Conservation (phyloP, 441 rosid species). For the Flueggea neowawraea region DNA sequence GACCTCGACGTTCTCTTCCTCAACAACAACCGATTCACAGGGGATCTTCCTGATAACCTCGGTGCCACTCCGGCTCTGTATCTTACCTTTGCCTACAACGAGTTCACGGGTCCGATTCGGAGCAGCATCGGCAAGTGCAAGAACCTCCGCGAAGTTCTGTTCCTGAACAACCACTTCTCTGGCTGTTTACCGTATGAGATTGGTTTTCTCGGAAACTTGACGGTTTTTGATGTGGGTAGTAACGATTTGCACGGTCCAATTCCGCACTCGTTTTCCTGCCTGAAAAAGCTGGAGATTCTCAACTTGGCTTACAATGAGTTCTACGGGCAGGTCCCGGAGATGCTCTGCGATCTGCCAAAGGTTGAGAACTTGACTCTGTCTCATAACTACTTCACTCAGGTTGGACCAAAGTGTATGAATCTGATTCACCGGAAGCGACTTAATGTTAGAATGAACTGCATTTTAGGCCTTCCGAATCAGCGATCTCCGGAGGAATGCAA, state of each 20-base stretch:
- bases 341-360: constrained; percentile 35
- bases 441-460: constrained; percentile 44
- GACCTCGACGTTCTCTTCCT: constrained; percentile 44
- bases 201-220: constrained; percentile 27
- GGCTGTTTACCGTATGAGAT: constrained; percentile 58
- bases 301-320: constrained; percentile 34
- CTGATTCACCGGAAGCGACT: constrained; percentile 25
- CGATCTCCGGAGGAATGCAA: constrained; percentile 24
- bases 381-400: constrained; percentile 47
- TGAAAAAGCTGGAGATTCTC: constrained; percentile 26
- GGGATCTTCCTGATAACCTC: constrained; percentile 31
- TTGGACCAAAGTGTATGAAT: constrained; percentile 42
- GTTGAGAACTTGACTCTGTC: constrained; percentile 32
- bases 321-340: constrained; percentile 48
- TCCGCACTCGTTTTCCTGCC: constrained; percentile 45
- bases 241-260: constrained; percentile 48
- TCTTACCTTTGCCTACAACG: constrained; percentile 50
- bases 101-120: constrained; percentile 40
- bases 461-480: constrained; percentile 40
- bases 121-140: constrained; percentile 32
- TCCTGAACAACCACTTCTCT: constrained; percentile 34
- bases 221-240: constrained; percentile 33
- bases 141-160: constrained; percentile 34
- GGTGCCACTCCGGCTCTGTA: constrained; percentile 36
- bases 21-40: constrained; percentile 38